Base-by-base conservation (phyloP, 2,329 filamentous ascomycete species). In the Colletotrichum sidae region DNA sequence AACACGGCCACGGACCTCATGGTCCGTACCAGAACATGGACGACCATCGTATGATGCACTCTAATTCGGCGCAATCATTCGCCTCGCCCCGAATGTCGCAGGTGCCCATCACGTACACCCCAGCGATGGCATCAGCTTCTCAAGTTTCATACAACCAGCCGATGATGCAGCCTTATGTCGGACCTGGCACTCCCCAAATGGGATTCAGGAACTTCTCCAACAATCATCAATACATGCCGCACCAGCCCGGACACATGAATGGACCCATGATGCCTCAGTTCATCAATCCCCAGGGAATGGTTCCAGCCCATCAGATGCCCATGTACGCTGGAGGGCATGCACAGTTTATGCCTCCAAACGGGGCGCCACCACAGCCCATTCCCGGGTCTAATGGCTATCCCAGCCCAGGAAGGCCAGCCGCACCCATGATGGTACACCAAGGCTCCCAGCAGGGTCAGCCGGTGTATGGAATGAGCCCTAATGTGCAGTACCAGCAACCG, bases 371-470 rank as follows among this genome's bases (percentile, higher is more conserved):
- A 35, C 87, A 88, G 69, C 78, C 81, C 8, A 85, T 88, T 59
- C 88, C 90, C 17, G 92, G 87, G 47, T 84, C 87, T 8, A 92
- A 90, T 71, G 93, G 93, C 13, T 97, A 92, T 73, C 92, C 93
- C n/a, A 97, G 95, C 75, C 95, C 95, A 1, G 90, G 93, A 61
- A 88, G 94, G 52, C 89, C 90, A 35, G 76, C 83, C 17, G 93
- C 96, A 11, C 90, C 93, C 2, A 93, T 96, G 90, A 98, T 98
- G 95, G 92, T 90, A 72, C 94, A 94, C 70, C 93, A 97, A 79
- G 93, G 93, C 60, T 97, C 94, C 35, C 95, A 97, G 73, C 94
- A 97, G 76, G 94, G 94, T 45, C 93, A 96, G 75, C 88, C 81
- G 72, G 88, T 83, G 80, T 94, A 86, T 82, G 91, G 87, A 69